Base-by-base conservation (phyloP, 2,329 filamentous ascomycete genomes). In the Hypoxylon sp. region DNA sequence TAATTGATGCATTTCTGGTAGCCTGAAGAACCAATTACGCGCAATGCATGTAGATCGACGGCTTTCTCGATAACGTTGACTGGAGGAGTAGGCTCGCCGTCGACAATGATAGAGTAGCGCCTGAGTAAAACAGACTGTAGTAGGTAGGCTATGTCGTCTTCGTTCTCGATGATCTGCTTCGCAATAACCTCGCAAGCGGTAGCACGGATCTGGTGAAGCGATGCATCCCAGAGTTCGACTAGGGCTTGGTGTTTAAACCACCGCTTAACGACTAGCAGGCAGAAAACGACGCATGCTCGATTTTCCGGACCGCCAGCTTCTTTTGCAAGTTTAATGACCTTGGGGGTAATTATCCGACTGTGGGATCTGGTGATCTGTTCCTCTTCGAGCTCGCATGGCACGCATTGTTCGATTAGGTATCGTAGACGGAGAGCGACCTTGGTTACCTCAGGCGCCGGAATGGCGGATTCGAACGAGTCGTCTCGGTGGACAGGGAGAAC, bases 1-100 rank as follows among this genome's bases (percentile, higher is more conserved):
- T 97, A 93, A 69, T 87, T 89, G 75, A 98, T 93, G 77, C 95
- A 98, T 82, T 97, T 97, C 73, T 98, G 96, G 79, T 98, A 99
- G 27, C 96, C 95, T 0, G 93, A 94, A 0, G 92, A 95, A 2
- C 93, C 93, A 69, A 98, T 98, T 52, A 99, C 90, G 13, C 88
- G 86, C 50, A 98, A 84, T 0, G 95, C 93, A 78, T 99, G 96
- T 27, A 98, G 82, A 75, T 99, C 96, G 37, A 98, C 94, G 0
- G 96, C 93, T 75, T 93, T 93, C 80, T 99, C 96, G 65, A 99
- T 90, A 21, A 93, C 96, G 76, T 98, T 99, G 69, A 91, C 87
- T 0, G 95, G 92, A 1, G 86, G 82, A 0, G 93, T 94, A 46
- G 91, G 85, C 70, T 91, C 85, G 46, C 89, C 90, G 70, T 95